These are phyloP conservation scores for Pythium guiyangense DNA, from an alignment of 352 stramenopile genomes.

Conservation along the genomic window DNA sequence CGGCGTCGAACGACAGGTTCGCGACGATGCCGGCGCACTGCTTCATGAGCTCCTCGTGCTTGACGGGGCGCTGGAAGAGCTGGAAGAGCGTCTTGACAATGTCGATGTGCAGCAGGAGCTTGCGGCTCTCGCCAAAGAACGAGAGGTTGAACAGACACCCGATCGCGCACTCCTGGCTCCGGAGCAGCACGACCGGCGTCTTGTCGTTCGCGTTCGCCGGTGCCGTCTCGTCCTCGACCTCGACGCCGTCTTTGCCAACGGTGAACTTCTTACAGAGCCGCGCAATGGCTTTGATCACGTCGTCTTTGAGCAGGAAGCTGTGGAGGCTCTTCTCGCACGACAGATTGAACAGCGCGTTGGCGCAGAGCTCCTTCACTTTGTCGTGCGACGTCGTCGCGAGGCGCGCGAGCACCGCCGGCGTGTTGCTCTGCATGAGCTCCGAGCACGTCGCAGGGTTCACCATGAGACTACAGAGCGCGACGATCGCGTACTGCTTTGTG, in stretches of 20 bases:
- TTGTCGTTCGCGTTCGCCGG: slow-evolving; percentile 29
- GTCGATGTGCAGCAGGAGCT: slow-evolving; percentile 55
- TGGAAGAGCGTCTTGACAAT: slow-evolving; percentile 55
- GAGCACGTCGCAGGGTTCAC: slow-evolving; percentile 43
- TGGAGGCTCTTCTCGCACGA: slow-evolving; percentile 71
- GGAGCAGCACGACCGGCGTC: slow-evolving; percentile 35
- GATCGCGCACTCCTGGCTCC: slow-evolving; percentile 68
- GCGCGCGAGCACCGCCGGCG: slow-evolving; percentile 45
- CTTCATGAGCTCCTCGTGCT: slow-evolving; percentile 62
- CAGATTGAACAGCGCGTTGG: slow-evolving; percentile 77
- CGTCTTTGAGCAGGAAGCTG: slow-evolving; percentile 60
- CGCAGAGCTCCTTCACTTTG: slow-evolving; percentile 62
- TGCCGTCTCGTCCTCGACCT: slow-evolving; percentile 50
- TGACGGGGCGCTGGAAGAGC: slow-evolving; percentile 62
- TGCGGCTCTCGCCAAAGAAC: slow-evolving; percentile 59
- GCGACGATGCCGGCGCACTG: slow-evolving; percentile 60
- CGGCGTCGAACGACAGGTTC: slow-evolving; percentile 73
- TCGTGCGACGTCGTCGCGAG: slow-evolving; percentile 40
- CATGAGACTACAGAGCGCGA: slow-evolving; percentile 69
- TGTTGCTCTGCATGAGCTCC: slow-evolving; percentile 68
- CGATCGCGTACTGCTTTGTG: slow-evolving; percentile 64
- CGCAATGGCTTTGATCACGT: slow-evolving; percentile 67
- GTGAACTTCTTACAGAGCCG: slow-evolving; percentile 50
- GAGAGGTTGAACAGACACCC: slow-evolving; percentile 80
- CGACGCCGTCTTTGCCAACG: slow-evolving; percentile 37